A percentile compares a stretch with the other conserved stretches of the same genome.
phyloP scores from a whole-genome alignment of 2,329 filamentous ascomycete genomes.

The Cordyceps militaris region DNA sequence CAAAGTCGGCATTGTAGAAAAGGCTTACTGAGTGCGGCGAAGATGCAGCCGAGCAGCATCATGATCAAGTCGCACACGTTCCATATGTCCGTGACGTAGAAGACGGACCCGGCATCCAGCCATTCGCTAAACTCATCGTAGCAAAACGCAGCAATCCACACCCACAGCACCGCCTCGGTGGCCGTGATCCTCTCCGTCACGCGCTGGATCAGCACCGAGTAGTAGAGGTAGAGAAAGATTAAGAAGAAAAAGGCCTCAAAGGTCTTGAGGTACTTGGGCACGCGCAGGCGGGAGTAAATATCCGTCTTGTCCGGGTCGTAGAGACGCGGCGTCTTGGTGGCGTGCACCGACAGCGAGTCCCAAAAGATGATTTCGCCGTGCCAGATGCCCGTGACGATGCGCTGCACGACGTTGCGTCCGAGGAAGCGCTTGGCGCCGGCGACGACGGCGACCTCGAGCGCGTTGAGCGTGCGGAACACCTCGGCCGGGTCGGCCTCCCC shows the following conservation, averaged over 20 bases:
- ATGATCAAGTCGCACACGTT: constrained; percentile 68
- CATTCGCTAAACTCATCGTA: constrained; percentile 85
- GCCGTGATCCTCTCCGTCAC: constrained; percentile 58
- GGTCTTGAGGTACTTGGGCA: constrained; percentile 76
- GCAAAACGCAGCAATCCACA: constrained; percentile 82
- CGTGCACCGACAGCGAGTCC: constrained; percentile 67
- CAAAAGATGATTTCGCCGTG: constrained; percentile 82
- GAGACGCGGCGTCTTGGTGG: constrained; percentile 67
- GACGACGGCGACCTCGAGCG: constrained; percentile 77
- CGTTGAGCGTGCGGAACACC: constrained; percentile 73
- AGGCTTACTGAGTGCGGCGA: constrained; percentile 62
- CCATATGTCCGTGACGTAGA: constrained; percentile 81
- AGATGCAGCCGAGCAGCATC: constrained; percentile 64
- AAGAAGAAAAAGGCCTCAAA: constrained; percentile 80
- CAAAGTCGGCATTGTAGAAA: not conserved
- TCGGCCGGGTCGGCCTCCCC: constrained; percentile 55
- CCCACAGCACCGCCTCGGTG: constrained; percentile 66
- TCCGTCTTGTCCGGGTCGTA: constrained; percentile 64
- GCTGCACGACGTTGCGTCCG: constrained; percentile 72
- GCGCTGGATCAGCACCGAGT: constrained; percentile 72
- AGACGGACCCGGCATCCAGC: constrained; percentile 76
- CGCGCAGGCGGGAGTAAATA: constrained; percentile 66
- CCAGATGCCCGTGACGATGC: constrained; percentile 79
- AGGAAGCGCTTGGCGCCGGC: constrained; percentile 79
- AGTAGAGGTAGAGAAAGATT: constrained; percentile 72